Conservation (phyloP, 2,329 filamentous ascomycete genomes). For the Cercospora zeina region DNA sequence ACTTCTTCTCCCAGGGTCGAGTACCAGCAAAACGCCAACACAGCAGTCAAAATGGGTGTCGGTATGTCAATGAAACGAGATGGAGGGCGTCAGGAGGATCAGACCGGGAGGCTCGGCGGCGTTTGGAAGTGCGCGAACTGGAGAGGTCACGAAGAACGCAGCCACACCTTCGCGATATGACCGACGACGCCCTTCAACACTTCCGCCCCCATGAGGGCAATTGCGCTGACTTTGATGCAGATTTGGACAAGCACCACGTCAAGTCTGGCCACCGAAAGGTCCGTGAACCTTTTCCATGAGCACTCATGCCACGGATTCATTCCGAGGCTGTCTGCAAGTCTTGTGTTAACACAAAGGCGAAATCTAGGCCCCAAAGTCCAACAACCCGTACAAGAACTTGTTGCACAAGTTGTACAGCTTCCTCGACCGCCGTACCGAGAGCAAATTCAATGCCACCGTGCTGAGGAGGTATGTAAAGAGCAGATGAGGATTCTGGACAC, state of each 20-base stretch:
- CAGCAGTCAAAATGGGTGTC: slow-evolving; percentile 29
- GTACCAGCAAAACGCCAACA: slow-evolving; percentile 23
- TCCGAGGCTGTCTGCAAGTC: slow-evolving; percentile 30
- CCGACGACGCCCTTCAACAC: background rate
- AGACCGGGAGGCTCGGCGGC: background rate
- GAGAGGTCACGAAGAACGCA: slow-evolving; percentile 2
- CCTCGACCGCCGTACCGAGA: slow-evolving; percentile 72
- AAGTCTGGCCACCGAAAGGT: slow-evolving; percentile 36
- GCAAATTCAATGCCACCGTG: slow-evolving; percentile 97
- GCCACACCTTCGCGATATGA: slow-evolving; percentile 1
- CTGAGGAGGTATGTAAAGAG: slow-evolving; percentile 59
- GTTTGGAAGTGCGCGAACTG: background rate
- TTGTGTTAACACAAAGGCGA: slow-evolving; percentile 23
- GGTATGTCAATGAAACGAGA: slow-evolving; percentile 12
- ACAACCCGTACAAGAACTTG: slow-evolving; percentile 42
- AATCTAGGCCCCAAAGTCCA: slow-evolving; percentile 75
- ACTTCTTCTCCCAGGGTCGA: slow-evolving; percentile 21
- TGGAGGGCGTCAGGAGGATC: background rate
- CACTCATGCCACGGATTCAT: slow-evolving; percentile 18
- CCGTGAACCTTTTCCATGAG: slow-evolving; percentile 24
- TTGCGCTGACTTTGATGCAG: slow-evolving; percentile 15
- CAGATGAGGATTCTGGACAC: slow-evolving; percentile 12
- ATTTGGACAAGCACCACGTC: slow-evolving; percentile 36
- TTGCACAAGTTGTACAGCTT: slow-evolving; percentile 56
- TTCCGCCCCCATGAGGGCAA: background rate